phyloP scores from a whole-genome alignment of 2,329 filamentous ascomycete species.

The Cladosporium velox region DNA sequence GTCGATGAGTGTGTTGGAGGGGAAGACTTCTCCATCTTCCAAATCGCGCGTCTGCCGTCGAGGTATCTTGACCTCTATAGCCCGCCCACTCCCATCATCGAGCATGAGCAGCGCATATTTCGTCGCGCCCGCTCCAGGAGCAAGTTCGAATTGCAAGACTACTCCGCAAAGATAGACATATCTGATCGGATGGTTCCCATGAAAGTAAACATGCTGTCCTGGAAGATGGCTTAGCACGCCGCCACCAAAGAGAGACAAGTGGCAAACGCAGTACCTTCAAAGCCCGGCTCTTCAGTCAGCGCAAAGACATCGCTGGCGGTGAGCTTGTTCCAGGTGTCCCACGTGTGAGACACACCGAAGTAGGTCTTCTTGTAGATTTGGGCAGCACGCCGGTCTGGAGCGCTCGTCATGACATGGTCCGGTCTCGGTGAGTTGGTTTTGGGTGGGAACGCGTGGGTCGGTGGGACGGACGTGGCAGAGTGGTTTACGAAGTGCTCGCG shows the following conservation, averaged over 20 bases:
- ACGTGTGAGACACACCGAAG: slow-evolving; percentile 62
- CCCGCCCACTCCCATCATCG: slow-evolving; percentile 63
- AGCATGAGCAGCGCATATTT: slow-evolving; percentile 54
- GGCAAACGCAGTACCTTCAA: slow-evolving; percentile 49
- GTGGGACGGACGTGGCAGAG: neutral
- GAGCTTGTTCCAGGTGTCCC: slow-evolving; percentile 64
- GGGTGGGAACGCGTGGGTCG: neutral
- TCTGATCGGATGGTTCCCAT: slow-evolving; percentile 56
- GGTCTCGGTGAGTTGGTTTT: neutral
- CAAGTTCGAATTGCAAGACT: slow-evolving; percentile 45
- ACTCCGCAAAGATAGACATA: slow-evolving; percentile 49
- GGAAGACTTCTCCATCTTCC: slow-evolving; percentile 25
- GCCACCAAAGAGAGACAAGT: neutral
- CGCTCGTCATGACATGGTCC: slow-evolving; percentile 41
- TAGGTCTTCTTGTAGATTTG: slow-evolving; percentile 60
- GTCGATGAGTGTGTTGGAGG: slow-evolving; percentile 39
- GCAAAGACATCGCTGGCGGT: slow-evolving; percentile 57
- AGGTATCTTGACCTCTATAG: slow-evolving; percentile 58
- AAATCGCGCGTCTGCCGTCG: slow-evolving; percentile 33
- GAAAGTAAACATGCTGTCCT: slow-evolving; percentile 59
- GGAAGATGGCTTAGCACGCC: slow-evolving; percentile 1
- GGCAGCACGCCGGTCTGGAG: slow-evolving; percentile 12
- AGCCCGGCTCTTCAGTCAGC: slow-evolving; percentile 51
- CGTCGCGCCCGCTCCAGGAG: slow-evolving; percentile 38
- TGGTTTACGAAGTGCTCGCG: slow-evolving; percentile 14